Base-by-base conservation (phyloP, 768 basidiomycete genomes). In the Hericium rajendrae region DNA sequence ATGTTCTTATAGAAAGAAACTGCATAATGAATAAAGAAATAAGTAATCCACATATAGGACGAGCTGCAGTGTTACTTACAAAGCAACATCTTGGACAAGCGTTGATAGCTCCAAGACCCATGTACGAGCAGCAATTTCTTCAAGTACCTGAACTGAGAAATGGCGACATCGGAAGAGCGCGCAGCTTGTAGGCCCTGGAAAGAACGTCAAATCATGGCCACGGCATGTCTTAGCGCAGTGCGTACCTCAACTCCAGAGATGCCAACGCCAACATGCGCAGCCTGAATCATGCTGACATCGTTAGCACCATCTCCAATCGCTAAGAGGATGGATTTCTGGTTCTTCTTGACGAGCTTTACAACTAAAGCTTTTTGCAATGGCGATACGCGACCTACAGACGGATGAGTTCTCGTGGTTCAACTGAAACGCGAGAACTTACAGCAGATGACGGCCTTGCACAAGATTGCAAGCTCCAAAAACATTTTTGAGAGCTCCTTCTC, bases 1-100 rank as follows among this genome's bases (percentile, higher is more conserved):
- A 98, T 97, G 70, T 99, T 99, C 71, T 99, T 99, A 78, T 98
- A 99, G 75, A 99, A 97, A 1, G 94, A 97, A 72, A 91, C 94
- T 97, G 65, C 13, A 32, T 57, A 49, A 24, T 97, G 65, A 12
- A 32, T 57, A 49, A 24, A 1, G 53, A 39, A 2, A 40, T 57
- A 32, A 51, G 38, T 67, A 24, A 64, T 54, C 10, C 53, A 38
- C 51, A 22, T 32, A 18, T 12, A 55, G 18, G 15, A 22, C 10
- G 11, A 15, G 13, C 32, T 4, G 6, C 32, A 6, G 8, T 8
- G 40, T 40, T 15, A 79, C 92, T 60, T 68, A 94, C 95, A 99
- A 9, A 99, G 77, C 66, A 98, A 94, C 57, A 99, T 79, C 69
- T 95, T 98, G 13, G 94, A 94, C 57, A 99, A 69, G 38, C 97